Conservation (phyloP, 2,329 filamentous ascomycete genomes). For the Aspergillus sp. region DNA sequence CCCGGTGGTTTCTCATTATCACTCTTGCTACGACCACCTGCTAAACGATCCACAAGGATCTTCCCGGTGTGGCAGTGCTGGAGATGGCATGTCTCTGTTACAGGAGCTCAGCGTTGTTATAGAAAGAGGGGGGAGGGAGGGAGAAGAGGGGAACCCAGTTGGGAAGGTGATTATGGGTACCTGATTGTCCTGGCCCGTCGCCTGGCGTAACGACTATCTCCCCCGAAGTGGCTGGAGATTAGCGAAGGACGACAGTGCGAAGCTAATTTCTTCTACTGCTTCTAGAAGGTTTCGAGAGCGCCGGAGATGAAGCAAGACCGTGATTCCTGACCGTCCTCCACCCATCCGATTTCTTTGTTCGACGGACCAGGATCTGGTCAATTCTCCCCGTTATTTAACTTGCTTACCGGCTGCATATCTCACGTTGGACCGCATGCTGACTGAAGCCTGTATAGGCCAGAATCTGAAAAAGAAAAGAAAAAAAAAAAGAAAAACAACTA, state of each 20-base stretch:
- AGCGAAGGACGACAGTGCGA: conserved; percentile 20
- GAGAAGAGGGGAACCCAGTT: background rate
- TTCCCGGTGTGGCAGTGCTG: background rate
- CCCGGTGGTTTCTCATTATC: background rate
- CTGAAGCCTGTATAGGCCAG: background rate
- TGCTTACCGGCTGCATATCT: conserved; percentile 5
- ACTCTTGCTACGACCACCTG: background rate
- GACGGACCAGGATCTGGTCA: conserved; percentile 6
- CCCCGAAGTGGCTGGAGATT: conserved; percentile 16
- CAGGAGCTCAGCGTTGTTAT: background rate
- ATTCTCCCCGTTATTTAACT: background rate
- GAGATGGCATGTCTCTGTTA: background rate
- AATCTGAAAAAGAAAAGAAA: background rate
- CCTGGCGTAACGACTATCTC: conserved; percentile 14
- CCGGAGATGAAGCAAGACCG: background rate
- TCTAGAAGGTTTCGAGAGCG: conserved; percentile 1
- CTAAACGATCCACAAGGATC: background rate
- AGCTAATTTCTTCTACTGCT: conserved; percentile 26
- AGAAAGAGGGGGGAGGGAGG: too few relatives aligned
- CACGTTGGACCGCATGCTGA: conserved; percentile 13
- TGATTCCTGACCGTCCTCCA: background rate
- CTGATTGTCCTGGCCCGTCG: conserved; percentile 6
- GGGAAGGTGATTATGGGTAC: background rate
- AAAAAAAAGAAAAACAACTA: background rate
- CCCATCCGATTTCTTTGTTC: background rate